Percentiles rank a stretch among this genome's conserved stretches.
phyloP scores from a whole-genome alignment of 345 rosid species.

The thale cress (Arabidopsis thaliana) region TAIR10.1 NC_003070.9:7899001-7899500 shows the following conservation, averaged over 20 bases:
- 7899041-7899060: neutral
- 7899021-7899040: slow-evolving; percentile 56
- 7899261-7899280: neutral
- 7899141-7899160: neutral
- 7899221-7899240: neutral
- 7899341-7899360: neutral
- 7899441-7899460: slow-evolving; percentile 23
- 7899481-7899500: slow-evolving; percentile 31
- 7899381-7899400: slow-evolving; percentile 7
- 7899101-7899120: neutral
- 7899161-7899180: neutral
- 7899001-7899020: slow-evolving; percentile 50
- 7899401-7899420: slow-evolving; percentile 16
- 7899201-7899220: neutral
- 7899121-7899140: neutral
- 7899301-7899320: too few species aligned
- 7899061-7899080: neutral
- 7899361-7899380: slow-evolving; percentile 27
- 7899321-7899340: too few species aligned
- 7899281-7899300: neutral
- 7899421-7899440: slow-evolving; percentile 35
- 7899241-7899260: neutral
- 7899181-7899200: neutral
- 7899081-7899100: neutral
- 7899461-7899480: slow-evolving; percentile 35